Percentiles rank a stretch among this genome's conserved stretches.
Evolutionary conservation across 2,329 filamentous ascomycete genomes (phyloP).

Genomic region (Penicillium brevicompactum): DNA sequence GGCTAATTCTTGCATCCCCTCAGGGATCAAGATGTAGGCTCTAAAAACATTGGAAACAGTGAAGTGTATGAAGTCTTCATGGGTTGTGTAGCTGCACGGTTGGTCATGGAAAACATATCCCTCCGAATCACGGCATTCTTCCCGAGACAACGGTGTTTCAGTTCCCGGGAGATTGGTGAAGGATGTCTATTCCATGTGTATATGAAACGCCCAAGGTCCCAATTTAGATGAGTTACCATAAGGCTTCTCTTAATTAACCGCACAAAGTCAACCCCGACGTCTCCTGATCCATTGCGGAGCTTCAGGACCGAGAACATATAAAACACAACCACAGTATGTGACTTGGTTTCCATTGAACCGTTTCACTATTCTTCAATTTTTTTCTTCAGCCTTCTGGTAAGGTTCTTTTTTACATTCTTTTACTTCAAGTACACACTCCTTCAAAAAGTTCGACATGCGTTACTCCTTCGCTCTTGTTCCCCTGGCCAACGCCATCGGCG

Average conservation of each 20-base stretch:
- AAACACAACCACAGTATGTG: not conserved
- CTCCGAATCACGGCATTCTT: too few species aligned
- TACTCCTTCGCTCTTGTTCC: slow-evolving; percentile 5
- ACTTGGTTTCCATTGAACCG: not conserved
- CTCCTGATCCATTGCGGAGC: not conserved
- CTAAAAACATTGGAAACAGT: too few species aligned
- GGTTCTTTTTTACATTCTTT: not conserved
- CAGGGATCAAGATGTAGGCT: too few species aligned
- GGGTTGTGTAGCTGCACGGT: too few species aligned
- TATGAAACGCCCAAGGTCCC: not conserved
- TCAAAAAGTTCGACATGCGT: slow-evolving; percentile 9
- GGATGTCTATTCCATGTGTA: not conserved
- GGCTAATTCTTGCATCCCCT: too few species aligned
- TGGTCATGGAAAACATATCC: too few species aligned
- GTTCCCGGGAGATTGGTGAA: not conserved
- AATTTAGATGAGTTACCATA: not conserved
- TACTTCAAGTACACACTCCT: not conserved
- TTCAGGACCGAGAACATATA: not conserved
- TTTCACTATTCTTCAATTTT: not conserved
- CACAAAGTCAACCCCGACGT: not conserved
- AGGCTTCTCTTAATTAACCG: not conserved
- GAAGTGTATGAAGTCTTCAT: too few species aligned
- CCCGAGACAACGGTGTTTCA: not conserved
- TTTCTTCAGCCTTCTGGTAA: not conserved
- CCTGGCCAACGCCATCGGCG: slow-evolving; percentile 10